phyloP scores from a whole-genome alignment of 116 monocot species.

The Iris pallida region DNA sequence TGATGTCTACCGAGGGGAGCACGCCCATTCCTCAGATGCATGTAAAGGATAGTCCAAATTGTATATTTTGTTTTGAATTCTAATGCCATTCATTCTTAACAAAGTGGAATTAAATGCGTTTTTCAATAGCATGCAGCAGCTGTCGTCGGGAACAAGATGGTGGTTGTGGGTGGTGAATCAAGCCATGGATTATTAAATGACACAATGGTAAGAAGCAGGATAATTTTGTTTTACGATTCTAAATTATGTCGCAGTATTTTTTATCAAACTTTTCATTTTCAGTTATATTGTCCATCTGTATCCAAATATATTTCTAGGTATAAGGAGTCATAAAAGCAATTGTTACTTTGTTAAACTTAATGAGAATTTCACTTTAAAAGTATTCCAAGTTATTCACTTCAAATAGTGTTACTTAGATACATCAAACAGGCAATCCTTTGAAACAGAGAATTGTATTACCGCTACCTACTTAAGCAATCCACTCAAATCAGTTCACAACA shows the following conservation, averaged over 20 bases:
- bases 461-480: too few species aligned
- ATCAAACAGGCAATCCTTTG: too few species aligned
- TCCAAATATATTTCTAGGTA: too few species aligned
- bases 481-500: too few species aligned
- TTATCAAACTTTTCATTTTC: neutral
- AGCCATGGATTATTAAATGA: slow-evolving; percentile 71
- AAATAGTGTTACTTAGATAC: neutral
- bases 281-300: neutral
- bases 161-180: slow-evolving; percentile 91
- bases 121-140: slow-evolving; percentile 77
- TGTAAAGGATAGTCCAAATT: slow-evolving; percentile 33
- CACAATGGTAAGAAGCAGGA: slow-evolving; percentile 58
- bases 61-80: neutral
- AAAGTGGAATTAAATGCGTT: neutral
- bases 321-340: too few species aligned
- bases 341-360: too few species aligned
- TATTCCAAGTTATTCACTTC: too few species aligned
- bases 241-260: neutral
- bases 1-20: slow-evolving; percentile 67
- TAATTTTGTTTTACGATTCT: neutral
- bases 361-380: too few species aligned
- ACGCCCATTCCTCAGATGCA: slow-evolving; percentile 63
- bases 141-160: slow-evolving; percentile 92
- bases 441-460: too few species aligned
- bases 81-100: neutral